phyloP scores from a whole-genome alignment of 495 filamentous ascomycete species.

The Entonaema liquescens region DNA sequence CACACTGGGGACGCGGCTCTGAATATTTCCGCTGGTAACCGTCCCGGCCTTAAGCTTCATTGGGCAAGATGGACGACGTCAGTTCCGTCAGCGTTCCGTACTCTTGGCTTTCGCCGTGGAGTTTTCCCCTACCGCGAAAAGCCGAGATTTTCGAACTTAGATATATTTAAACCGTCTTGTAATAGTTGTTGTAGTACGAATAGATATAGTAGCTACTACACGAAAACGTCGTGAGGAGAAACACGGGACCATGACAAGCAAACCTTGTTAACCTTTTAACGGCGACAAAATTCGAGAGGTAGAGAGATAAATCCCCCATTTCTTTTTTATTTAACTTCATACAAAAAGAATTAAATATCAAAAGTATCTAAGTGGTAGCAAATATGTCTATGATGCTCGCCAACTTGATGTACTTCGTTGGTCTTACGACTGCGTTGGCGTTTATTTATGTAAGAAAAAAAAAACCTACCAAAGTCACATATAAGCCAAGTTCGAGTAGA shows the following conservation, averaged over 20 bases:
- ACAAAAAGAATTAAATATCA: no score
- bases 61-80: constrained; percentile 35
- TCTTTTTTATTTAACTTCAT: background rate
- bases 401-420: constrained; percentile 11
- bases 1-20: constrained; percentile 13
- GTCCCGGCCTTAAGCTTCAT: constrained; percentile 25
- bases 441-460: constrained; percentile 39
- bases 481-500: background rate
- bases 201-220: background rate
- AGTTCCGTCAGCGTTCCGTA: constrained; percentile 17
- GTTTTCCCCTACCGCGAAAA: constrained; percentile 30
- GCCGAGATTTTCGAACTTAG: constrained; percentile 13
- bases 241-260: background rate
- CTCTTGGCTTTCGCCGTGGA: background rate
- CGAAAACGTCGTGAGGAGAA: background rate
- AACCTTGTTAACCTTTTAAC: background rate
- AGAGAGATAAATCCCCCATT: background rate
- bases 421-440: constrained; percentile 19
- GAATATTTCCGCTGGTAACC: constrained; percentile 28
- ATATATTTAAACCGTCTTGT: background rate
- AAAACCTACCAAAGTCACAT: background rate
- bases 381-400: constrained; percentile 2
- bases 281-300: background rate
- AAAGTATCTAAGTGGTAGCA: background rate
- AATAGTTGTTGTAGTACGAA: background rate